phyloP scores from a whole-genome alignment of 331 rosid genomes.

The Malus hybrid region DNA sequence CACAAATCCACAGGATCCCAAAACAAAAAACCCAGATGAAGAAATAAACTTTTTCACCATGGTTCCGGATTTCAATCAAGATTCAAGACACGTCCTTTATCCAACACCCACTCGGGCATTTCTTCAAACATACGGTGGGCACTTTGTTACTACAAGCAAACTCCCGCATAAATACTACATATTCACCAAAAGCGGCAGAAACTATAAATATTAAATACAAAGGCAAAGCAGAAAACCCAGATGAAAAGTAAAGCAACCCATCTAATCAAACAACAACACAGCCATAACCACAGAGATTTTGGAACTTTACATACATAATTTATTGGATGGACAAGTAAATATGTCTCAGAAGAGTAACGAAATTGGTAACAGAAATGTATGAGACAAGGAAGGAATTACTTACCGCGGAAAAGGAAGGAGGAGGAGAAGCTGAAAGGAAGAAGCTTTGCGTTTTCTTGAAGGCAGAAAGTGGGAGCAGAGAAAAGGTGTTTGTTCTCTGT shows the following conservation, averaged over 20 bases:
- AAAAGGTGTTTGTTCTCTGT: background rate
- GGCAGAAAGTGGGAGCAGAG: background rate
- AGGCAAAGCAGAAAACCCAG: background rate
- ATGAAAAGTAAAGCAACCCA: background rate
- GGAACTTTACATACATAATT: background rate
- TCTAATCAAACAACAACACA: background rate
- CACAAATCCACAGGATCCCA: background rate
- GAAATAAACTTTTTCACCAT: background rate
- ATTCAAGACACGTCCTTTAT: background rate
- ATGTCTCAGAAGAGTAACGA: background rate
- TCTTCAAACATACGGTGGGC: slow-evolving; percentile 8
- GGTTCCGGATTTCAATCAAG: background rate
- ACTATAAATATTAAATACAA: background rate
- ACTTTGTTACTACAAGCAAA: background rate
- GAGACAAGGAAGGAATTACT: background rate
- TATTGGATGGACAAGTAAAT: background rate
- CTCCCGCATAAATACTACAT: background rate
- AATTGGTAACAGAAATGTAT: background rate
- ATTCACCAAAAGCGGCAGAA: background rate
- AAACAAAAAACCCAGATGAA: background rate
- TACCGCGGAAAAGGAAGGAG: background rate
- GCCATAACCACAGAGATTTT: background rate
- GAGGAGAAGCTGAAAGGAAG: background rate
- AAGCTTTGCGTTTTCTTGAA: background rate
- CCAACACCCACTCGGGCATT: background rate